phyloP scores from a whole-genome alignment of 495 filamentous ascomycete species.

The Aspergillus coremiiformis region DNA sequence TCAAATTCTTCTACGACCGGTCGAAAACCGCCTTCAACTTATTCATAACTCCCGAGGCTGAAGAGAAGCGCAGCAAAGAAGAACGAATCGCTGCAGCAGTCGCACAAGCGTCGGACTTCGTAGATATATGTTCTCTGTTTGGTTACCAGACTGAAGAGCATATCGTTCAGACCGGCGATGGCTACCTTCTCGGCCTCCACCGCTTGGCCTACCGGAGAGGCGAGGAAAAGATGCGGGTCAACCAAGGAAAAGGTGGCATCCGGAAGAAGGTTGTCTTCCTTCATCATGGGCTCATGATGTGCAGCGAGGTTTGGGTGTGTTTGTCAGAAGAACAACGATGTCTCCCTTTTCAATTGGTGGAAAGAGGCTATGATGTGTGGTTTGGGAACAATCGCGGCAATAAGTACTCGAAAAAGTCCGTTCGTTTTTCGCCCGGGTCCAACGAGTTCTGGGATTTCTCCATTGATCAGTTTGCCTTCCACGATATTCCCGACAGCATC shows the following conservation, averaged over 20 bases:
- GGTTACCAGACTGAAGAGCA: conserved; percentile 94
- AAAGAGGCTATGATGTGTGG: conserved; percentile 95
- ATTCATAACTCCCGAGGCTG: conserved; percentile 61
- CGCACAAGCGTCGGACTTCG: conserved; percentile 76
- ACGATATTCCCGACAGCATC: conserved; percentile 94
- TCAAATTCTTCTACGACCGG: conserved; percentile 72
- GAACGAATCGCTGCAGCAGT: conserved; percentile 40
- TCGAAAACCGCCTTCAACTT: conserved; percentile 79
- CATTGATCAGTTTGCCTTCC: conserved; percentile 95
- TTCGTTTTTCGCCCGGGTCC: conserved; percentile 61
- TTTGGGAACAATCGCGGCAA: conserved; percentile 96
- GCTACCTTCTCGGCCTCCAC: conserved; percentile 88
- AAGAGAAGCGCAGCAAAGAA: conserved; percentile 46
- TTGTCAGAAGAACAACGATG: conserved; percentile 77
- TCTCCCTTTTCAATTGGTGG: conserved; percentile 83
- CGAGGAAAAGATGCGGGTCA: conserved; percentile 64
- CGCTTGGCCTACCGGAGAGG: conserved; percentile 74
- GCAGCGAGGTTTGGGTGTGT: conserved; percentile 97
- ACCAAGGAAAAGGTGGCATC: conserved; percentile 59
- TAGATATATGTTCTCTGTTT: conserved; percentile 80
- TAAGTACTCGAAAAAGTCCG: conserved; percentile 95
- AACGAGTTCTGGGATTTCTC: conserved; percentile 92
- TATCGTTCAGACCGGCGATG: conserved; percentile 87
- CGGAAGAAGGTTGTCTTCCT: conserved; percentile 87
- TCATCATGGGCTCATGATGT: conserved; percentile 96